Evolutionary conservation across 345 rosid genomes (phyloP), one percentile per base, ranked within the genome.

Genomic region (Linum tenue): DNA sequence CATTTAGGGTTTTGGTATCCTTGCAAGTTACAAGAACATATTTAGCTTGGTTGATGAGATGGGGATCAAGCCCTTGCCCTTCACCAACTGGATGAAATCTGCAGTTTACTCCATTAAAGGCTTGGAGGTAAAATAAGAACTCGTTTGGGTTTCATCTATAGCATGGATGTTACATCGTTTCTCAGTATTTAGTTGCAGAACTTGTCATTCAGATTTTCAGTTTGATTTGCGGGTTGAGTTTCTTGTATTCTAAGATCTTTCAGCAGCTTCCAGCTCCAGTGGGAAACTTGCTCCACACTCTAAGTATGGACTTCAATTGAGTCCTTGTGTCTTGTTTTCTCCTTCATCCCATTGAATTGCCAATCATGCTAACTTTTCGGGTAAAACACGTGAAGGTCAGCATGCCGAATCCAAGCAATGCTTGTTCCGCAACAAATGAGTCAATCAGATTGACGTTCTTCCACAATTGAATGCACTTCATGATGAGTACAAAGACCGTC

Each of bases 181-280:
- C 31, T 7, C 58, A 5, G 4, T 55, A 22, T 6, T 55, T 2
- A 55, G 12, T 11, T 1, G 16, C 16, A 11, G 58, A 22, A 6
- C 5, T 5, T 55, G 10, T 51, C 62, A 36, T 60, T 22, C 14
- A 4, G 43, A 43, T 22, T 12, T 8, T 15, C 8, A 4, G 62
- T 39, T 39, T 56, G 73, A 22, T 72, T 38, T 68, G 79, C 83
- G 80, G 87, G 86, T 83, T 72, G 81, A 82, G 67, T 85, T 85
- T 75, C 94, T 85, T 2, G 70, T 81, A 31, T 85, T 76, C 76
- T 81, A 81, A 69, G 85, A 81, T 61, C 81, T 75, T 22, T 58
- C 85, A 81, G 71, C 94, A 76, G 61, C 69, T 83, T 64, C 90
- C 86, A 48, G 64, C 86, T 59, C 90, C 94, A 2, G 38, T 83